A percentile compares a stretch with the other conserved stretches of the same genome.
These are phyloP conservation scores for Boletellus emodensis DNA, from an alignment of 768 basidiomycete genomes.

Conservation along the genomic window DNA sequence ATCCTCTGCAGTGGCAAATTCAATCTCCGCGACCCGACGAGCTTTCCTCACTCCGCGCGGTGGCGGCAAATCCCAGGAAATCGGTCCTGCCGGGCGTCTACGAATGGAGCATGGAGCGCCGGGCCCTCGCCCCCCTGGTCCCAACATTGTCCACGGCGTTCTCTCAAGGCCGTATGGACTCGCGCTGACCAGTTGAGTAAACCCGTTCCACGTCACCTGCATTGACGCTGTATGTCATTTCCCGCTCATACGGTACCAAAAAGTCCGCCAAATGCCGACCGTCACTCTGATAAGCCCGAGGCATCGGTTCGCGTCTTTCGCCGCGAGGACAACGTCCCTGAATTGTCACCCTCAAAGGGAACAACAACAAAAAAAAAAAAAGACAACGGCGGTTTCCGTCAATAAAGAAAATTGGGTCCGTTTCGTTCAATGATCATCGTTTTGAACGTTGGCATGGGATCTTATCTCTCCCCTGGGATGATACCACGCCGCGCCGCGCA, in stretches of 20 bases:
- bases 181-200: no score
- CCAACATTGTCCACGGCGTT: no score
- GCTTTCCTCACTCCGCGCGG: conserved; percentile 9
- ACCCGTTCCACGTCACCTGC: no score
- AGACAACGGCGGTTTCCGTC: no score
- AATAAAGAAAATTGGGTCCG: neutral
- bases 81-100: neutral
- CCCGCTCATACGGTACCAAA: neutral
- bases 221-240: neutral
- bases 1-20: conserved; percentile 12
- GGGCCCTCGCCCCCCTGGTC: no score
- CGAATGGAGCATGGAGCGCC: neutral
- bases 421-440: conserved; percentile 25
- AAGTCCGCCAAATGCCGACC: neutral
- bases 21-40: conserved; percentile 22
- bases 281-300: neutral
- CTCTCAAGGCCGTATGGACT: no score
- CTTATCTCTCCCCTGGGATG: conserved; percentile 8
- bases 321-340: no score
- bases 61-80: conserved; percentile 1
- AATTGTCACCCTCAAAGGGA: no score
- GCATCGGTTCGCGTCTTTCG: neutral
- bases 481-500: conserved; percentile 5
- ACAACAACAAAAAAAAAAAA: no score
- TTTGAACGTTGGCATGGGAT: neutral